Base-by-base conservation (phyloP, 306 rosid genomes). In the Comarum palustre region DNA sequence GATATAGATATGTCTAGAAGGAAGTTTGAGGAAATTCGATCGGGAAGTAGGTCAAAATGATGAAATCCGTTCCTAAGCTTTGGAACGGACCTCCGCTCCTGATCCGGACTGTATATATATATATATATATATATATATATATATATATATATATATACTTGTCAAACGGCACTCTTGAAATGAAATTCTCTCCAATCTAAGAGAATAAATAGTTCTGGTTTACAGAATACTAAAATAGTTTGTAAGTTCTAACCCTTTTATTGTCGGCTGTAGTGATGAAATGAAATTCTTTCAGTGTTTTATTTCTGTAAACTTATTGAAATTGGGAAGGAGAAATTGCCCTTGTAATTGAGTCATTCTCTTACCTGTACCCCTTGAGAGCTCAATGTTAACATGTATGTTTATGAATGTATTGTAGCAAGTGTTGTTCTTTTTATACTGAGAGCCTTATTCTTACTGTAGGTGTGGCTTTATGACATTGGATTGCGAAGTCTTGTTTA, bases 381-480 rank as follows among this genome's bases (percentile, higher is more conserved):
- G 20, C 43, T 61, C 58, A 36, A 29, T 39, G 43, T 62, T 5
- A 34, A 19, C 47, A 32, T n/a, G 43, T 6, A 9, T 13, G 16
- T 57, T 63, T 62, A 42, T 29, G 13, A 54, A 59, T 41, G 34
- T 29, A 19, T 19, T 39, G 27, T 43, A 15, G 54, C n/a, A n/a
- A 12, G 51, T 31, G 45, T 20, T 22, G n/a, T 48, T 66, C 17
- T 27, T 66, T 75, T 67, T 38, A 55, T 69, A 65, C 1, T 47
- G 54, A 79, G 57, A 79, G 57, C 32, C 52, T 75, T 69, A 27
- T 68, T n/a, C 31, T 75, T 79, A 43, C 29, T 16, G 55, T 60
- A 95, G 97, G 99, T 95, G 68, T 95, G 99, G 99, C 96, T 95
- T 76, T 78, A 90, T 75, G 79, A 88, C 59, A 32, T 88, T 60